phyloP scores from a whole-genome alignment of 805 yeast genomes.

The Candida hispaniensis region DNA sequence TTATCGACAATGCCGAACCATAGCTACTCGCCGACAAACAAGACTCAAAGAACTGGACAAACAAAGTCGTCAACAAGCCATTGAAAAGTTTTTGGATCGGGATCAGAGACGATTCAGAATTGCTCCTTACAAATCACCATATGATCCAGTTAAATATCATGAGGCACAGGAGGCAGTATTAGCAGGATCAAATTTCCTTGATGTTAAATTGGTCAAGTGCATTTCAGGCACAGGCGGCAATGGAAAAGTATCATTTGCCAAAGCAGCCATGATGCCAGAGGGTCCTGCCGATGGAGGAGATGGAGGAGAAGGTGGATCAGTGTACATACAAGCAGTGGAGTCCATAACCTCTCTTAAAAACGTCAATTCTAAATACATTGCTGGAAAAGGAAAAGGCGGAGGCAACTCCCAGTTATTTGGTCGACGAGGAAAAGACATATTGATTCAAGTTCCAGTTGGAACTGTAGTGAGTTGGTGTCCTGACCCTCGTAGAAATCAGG shows the following conservation, averaged over 20 bases:
- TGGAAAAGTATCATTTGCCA: constrained; percentile 73
- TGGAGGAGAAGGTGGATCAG: constrained; percentile 88
- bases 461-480: constrained; percentile 81
- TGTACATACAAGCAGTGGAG: constrained; percentile 71
- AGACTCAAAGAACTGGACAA: constrained; percentile 10
- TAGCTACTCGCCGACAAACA: constrained; percentile 4
- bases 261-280: constrained; percentile 72
- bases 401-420: constrained; percentile 75
- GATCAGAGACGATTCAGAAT: constrained; percentile 10
- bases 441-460: constrained; percentile 85
- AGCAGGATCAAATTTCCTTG: constrained; percentile 28
- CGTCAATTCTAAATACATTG: constrained; percentile 54
- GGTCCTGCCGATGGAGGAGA: constrained; percentile 99
- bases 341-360: constrained; percentile 63
- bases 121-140: constrained; percentile 14
- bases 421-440: constrained; percentile 64
- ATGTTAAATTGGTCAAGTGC: constrained; percentile 55
- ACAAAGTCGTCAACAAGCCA: constrained; percentile 8
- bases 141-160: constrained; percentile 13
- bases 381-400: constrained; percentile 64
- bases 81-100: constrained; percentile 10
- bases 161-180: constrained; percentile 15
- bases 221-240: constrained; percentile 80
- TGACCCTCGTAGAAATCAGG: constrained; percentile 38
- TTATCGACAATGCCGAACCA: too few relatives aligned